phyloP scores from a whole-genome alignment of 805 yeast species.

The Nakazawaea siamensis region DNA sequence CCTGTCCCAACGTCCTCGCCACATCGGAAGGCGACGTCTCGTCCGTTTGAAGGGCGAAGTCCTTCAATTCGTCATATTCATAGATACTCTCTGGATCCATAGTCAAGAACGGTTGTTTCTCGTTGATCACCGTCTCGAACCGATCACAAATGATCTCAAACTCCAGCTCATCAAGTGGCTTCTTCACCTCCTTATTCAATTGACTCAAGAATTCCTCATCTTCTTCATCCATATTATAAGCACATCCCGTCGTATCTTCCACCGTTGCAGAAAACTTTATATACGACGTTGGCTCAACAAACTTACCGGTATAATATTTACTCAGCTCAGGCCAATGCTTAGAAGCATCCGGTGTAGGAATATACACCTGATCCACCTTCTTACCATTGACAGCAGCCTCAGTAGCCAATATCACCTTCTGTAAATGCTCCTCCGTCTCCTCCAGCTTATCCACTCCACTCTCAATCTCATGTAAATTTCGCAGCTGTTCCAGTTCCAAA shows the following conservation, averaged over 20 bases:
- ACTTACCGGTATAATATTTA: constrained; percentile 61
- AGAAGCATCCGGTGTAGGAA: constrained; percentile 96
- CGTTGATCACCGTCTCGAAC: constrained; percentile 66
- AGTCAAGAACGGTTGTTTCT: constrained; percentile 79
- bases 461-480: constrained; percentile 84
- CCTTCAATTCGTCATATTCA: constrained; percentile 58
- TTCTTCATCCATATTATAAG: constrained; percentile 82
- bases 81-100: constrained; percentile 79
- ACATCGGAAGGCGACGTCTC: constrained; percentile 47
- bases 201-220: constrained; percentile 64
- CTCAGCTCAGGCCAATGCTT: constrained; percentile 70
- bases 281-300: constrained; percentile 67
- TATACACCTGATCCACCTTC: constrained; percentile 53
- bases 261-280: constrained; percentile 89
- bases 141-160: constrained; percentile 72
- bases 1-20: constrained; percentile 47
- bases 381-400: constrained; percentile 54
- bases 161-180: constrained; percentile 64
- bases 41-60: constrained; percentile 35
- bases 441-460: constrained; percentile 98
- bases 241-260: constrained; percentile 86
- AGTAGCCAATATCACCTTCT: constrained; percentile 80
- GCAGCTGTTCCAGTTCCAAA: constrained; percentile 68
- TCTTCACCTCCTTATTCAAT: constrained; percentile 27
- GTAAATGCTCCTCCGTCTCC: constrained; percentile 94